These are phyloP conservation scores for Thalassiosira oceanica DNA, from an alignment of 352 stramenopile species.

Conservation along the genomic window DNA sequence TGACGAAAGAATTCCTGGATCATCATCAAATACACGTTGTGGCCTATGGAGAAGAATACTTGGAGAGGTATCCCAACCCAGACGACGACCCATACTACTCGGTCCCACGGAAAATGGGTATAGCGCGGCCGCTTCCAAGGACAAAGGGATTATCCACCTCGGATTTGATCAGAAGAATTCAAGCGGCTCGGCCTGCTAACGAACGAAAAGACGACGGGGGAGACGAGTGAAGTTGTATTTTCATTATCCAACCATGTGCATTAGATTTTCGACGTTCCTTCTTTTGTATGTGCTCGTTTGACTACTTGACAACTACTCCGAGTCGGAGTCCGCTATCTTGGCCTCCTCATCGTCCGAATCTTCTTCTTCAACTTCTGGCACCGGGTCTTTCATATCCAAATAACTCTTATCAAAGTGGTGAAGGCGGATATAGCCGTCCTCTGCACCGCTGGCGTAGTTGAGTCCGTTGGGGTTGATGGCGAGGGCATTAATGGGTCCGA, in stretches of 20 bases:
- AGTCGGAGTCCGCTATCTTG: conserved; percentile 27
- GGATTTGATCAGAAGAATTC: conserved; percentile 81
- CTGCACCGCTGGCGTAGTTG: conserved; percentile 96
- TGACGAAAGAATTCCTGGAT: conserved; percentile 80
- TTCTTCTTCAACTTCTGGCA: conserved; percentile 76
- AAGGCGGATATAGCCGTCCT: conserved; percentile 97
- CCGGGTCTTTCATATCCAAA: conserved; percentile 89
- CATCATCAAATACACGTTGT: conserved; percentile 83
- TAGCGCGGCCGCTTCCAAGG: conserved; percentile 72
- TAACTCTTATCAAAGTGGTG: conserved; percentile 98
- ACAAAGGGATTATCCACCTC: conserved; percentile 77
- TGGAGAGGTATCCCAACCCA: conserved; percentile 76
- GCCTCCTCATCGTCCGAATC: conserved; percentile 32
- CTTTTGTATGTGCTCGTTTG: not conserved
- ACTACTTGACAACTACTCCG: conserved; percentile 18
- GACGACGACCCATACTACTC: conserved; percentile 82
- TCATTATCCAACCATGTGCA: not conserved
- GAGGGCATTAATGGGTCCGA: conserved; percentile 99
- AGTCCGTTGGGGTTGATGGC: conserved; percentile 97
- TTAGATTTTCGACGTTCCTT: not conserved
- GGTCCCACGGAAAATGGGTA: conserved; percentile 75
- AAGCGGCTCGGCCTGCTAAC: conserved; percentile 54
- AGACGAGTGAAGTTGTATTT: conserved; percentile 4
- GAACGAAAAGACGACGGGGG: conserved; percentile 42
- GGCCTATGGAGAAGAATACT: conserved; percentile 79